phyloP scores from a whole-genome alignment of 176 grass and related monocot species.

The Triticum timopheevii region DNA sequence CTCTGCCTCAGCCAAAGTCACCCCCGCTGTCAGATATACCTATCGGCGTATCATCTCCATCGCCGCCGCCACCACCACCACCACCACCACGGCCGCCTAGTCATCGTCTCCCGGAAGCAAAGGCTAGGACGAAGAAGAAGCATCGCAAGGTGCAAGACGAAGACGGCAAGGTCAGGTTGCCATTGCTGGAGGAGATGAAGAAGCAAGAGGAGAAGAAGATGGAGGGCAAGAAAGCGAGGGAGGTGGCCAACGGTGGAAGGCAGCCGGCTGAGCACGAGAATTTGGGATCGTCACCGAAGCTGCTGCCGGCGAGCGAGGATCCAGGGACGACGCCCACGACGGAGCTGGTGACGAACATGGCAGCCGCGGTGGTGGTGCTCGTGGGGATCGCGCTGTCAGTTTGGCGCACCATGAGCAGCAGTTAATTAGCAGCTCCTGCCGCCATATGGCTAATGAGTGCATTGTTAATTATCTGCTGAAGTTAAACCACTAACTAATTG shows the following conservation, averaged over 20 bases:
- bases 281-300: too few species aligned
- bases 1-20: background rate
- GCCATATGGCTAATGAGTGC: background rate
- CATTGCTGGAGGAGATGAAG: background rate
- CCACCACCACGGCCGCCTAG: background rate
- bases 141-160: background rate
- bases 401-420: conserved; percentile 28
- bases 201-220: background rate
- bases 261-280: background rate
- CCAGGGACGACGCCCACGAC: background rate
- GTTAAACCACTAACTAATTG: background rate
- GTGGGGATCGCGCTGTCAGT: conserved; percentile 21
- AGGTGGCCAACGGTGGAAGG: background rate
- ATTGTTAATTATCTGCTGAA: background rate
- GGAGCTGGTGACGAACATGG: conserved; percentile 39
- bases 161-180: background rate
- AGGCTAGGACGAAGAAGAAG: background rate
- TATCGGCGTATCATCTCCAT: background rate
- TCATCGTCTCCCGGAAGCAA: background rate
- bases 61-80: background rate
- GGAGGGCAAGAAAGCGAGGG: background rate
- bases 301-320: too few species aligned
- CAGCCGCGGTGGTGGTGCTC: conserved; percentile 28
- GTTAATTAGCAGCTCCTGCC: background rate
- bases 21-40: background rate